phyloP scores from a whole-genome alignment of 2,329 filamentous ascomycete species.

The Davidsoniella eucalypti region DNA sequence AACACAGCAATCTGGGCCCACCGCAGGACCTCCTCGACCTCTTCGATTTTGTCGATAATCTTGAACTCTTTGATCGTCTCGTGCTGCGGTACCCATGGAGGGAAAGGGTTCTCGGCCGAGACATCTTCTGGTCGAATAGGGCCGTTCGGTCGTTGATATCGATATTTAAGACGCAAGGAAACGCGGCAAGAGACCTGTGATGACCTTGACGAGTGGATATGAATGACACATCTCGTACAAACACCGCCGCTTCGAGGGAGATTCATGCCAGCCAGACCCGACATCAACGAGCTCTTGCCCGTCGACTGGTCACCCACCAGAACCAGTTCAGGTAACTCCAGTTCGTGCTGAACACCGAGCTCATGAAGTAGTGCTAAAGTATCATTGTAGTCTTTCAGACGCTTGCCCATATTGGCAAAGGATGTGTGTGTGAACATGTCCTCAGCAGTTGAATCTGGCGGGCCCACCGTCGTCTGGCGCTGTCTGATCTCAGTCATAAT shows the following conservation, averaged over 20 bases:
- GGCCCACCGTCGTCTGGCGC: background rate
- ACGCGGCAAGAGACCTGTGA: conserved; percentile 53
- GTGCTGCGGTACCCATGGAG: conserved; percentile 44
- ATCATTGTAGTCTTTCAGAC: conserved; percentile 48
- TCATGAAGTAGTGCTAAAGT: conserved; percentile 51
- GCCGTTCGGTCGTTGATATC: conserved; percentile 29
- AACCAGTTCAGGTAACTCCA: conserved; percentile 61
- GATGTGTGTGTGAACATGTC: conserved; percentile 28
- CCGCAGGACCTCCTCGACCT: conserved; percentile 51
- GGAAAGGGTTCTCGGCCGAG: conserved; percentile 37
- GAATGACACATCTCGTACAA: conserved; percentile 67
- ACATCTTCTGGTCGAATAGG: conserved; percentile 29
- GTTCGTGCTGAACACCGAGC: conserved; percentile 54
- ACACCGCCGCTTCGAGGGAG: conserved; percentile 55
- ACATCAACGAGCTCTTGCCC: conserved; percentile 58
- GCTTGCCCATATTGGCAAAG: conserved; percentile 39
- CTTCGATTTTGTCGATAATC: conserved; percentile 38
- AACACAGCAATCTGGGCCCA: conserved; percentile 66
- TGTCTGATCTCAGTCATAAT: conserved; percentile 3
- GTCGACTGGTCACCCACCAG: conserved; percentile 74
- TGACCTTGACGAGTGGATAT: conserved; percentile 50
- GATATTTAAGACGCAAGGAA: conserved; percentile 48
- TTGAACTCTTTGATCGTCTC: conserved; percentile 41
- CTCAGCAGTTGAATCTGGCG: conserved; percentile 13
- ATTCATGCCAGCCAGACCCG: conserved; percentile 50